Base-by-base conservation (phyloP, 441 rosid genomes). In the Geranium incanum region DNA sequence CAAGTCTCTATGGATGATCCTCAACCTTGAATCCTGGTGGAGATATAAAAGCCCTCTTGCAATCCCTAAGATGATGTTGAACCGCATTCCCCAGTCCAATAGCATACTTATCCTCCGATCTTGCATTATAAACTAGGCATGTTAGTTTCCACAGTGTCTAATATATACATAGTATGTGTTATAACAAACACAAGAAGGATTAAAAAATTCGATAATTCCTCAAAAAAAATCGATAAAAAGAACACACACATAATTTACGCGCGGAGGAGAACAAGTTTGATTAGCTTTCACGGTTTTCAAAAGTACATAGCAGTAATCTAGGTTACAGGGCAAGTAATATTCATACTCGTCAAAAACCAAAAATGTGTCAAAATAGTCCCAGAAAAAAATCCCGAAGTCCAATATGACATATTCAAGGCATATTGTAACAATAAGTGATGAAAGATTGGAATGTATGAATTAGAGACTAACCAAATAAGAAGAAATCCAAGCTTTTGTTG, bases 21-120 rank as follows among this genome's bases (percentile, higher is more conserved):
- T 80, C 72, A 86, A 64, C 72, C 92, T 84, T 7, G 95, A 89
- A 76, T 89, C 95, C 36, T 87, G 90, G 70, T 86, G 95, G 71
- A 89, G 92, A 77, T 89, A 87, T 0, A 87, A 76, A 62, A 89
- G 84, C 13, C 90, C 92, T 21, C 95, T 74, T 19, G 84, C 87
- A 9, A 87, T 82, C 70, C 88, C 95, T 15, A 78, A 18, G 39
- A 89, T 84, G 50, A 87, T 83, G 71, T 82, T 81, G 66, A 37
- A 81, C 6, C 89, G 82, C 59, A 52, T 48, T 65, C 79, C 80
- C 94, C 90, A 89, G 33, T 81, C 76, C 73, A 89, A 65, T 4
- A 41, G 1, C 60, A 33, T 9, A 52, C 88, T 39, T 0, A 50
- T 74, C 66, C 72, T 81, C 68, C 78, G 79, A 76, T 87, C 91